Evolutionary conservation across 2,329 filamentous ascomycete species (phyloP).

Genomic region (Calonectria multiphialidica): DNA sequence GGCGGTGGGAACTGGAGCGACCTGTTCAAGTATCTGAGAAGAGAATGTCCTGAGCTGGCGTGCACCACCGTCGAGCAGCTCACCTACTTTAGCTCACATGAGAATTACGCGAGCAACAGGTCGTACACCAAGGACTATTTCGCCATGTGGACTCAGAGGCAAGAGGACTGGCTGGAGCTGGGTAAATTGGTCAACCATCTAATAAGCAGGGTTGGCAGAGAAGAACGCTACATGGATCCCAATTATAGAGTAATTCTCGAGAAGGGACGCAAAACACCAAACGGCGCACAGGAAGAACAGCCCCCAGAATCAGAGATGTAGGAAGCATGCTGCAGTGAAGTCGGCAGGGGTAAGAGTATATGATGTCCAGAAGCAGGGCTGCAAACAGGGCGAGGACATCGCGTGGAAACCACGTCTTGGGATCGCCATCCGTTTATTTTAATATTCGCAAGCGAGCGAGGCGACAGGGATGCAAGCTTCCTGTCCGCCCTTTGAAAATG

Average conservation of each 20-base stretch:
- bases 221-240: not conserved
- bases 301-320: not conserved
- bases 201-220: not conserved
- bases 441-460: too few relatives aligned
- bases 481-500: too few relatives aligned
- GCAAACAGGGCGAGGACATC: too few relatives aligned
- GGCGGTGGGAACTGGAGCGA: not conserved
- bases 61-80: not conserved
- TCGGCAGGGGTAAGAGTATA: not conserved
- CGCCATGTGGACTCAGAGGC: not conserved
- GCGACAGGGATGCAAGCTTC: too few relatives aligned
- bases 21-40: not conserved
- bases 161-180: not conserved
- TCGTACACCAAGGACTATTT: not conserved
- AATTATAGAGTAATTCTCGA: not conserved
- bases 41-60: not conserved
- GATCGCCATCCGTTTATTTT: too few relatives aligned
- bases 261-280: not conserved
- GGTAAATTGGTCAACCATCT: not conserved
- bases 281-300: not conserved
- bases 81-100: not conserved
- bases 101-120: not conserved
- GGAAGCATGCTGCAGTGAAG: not conserved
- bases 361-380: not conserved
- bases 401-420: too few relatives aligned